Evolutionary conservation across 768 basidiomycete genomes (phyloP), one percentile per base, ranked within the genome.

Genomic region (Suillus lakei): DNA sequence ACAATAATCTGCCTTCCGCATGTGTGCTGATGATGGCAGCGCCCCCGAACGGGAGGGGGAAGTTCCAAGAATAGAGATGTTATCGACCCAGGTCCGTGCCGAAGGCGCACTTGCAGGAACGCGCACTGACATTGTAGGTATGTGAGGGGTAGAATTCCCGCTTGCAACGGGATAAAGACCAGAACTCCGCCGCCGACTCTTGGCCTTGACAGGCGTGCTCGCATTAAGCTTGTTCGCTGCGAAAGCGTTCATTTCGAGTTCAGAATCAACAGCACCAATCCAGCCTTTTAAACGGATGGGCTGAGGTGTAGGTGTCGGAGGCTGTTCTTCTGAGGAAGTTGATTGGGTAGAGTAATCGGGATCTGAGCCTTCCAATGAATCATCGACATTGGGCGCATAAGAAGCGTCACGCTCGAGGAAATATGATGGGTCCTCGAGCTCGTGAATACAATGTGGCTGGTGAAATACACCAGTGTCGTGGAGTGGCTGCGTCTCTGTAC

Each of bases 201-300:
- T 72, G 10, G 67, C 65, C 54, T 76, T 75, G 5, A 72, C 73
- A 32, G 74, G 74, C 18, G 74, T 75, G 23, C 74, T 75, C 0
- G 74, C 70, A 7, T 75, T 75, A n/a, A 69, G 67, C 44, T 63
- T 43, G 15, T 75, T 81, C 13, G 73, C 73, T 58, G 83, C 81
- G 68, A 87, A 91, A 0, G 80, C 81, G 16, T 79, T 76, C 6
- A 90, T 70, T 67, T 91, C 88, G 3, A 74, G 68, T 5, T 81
- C 80, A 65, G 86, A 78, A 66, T 90, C 86, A 10, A 86, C 85
- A 3, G 78, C 75, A 28, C 82, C 77, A 43, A 91, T 88, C 77
- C 81, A 85, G 0, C 88, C 89, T 0, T 75, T 72, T 62, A 83
- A 81, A 23, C 88, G 84, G 34, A 88, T 80, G 8, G 76, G 73